These are phyloP conservation scores for Trapa incisa DNA, from an alignment of 345 rosid species.

Conservation along the genomic window DNA sequence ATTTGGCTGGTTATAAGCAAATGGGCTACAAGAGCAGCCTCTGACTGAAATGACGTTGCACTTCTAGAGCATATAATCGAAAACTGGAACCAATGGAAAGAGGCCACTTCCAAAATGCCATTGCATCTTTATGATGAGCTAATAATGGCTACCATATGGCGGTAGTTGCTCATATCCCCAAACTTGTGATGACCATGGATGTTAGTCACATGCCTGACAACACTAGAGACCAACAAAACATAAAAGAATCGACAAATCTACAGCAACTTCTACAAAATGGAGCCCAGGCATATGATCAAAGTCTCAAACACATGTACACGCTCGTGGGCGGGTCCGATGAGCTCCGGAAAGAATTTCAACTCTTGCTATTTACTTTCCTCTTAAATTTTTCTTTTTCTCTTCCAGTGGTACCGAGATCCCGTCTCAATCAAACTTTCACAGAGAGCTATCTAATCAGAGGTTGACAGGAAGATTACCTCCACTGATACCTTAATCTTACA, in stretches of 20 bases:
- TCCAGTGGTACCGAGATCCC: background rate
- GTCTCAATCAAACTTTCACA: background rate
- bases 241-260: slow-evolving; percentile 34
- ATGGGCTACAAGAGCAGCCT: too few species aligned
- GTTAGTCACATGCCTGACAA: background rate
- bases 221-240: slow-evolving; percentile 8
- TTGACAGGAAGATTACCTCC: background rate
- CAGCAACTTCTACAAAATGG: slow-evolving; percentile 17
- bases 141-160: background rate
- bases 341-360: slow-evolving; percentile 32
- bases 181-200: background rate
- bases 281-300: slow-evolving; percentile 19
- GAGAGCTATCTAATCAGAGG: background rate
- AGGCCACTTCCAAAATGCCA: background rate
- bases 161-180: background rate
- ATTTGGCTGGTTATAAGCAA: too few species aligned
- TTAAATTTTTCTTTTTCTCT: slow-evolving; percentile 15
- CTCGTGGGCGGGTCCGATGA: slow-evolving; percentile 5
- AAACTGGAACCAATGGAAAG: background rate
- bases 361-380: slow-evolving; percentile 35
- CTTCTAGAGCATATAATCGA: too few species aligned
- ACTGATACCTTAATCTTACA: background rate
- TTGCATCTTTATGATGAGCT: background rate
- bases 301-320: slow-evolving; percentile 31
- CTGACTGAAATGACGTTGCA: too few species aligned